These are phyloP conservation scores for Fusarium sp. DNA, from an alignment of 2,329 filamentous ascomycete species.

Conservation along the genomic window DNA sequence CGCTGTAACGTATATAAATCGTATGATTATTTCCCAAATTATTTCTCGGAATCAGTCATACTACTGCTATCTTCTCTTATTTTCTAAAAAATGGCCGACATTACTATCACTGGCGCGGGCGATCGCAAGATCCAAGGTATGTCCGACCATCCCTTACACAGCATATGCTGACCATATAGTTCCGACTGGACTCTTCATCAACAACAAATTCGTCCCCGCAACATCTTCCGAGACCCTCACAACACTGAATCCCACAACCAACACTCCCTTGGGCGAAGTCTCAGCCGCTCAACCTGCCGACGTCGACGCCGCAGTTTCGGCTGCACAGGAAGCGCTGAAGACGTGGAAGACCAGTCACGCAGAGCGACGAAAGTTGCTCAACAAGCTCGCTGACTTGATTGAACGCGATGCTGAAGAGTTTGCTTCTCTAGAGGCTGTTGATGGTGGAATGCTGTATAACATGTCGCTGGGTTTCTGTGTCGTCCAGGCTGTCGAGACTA, in stretches of 20 bases:
- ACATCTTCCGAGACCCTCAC: background rate
- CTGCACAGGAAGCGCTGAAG: conserved; percentile 78
- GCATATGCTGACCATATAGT: background rate
- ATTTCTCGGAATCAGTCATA: background rate
- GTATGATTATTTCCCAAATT: background rate
- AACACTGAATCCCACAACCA: conserved; percentile 13
- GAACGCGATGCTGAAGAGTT: conserved; percentile 78
- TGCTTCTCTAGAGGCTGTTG: conserved; percentile 80
- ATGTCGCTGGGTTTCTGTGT: conserved; percentile 59
- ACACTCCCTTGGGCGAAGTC: background rate
- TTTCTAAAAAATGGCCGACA: background rate
- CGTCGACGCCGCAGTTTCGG: conserved; percentile 77
- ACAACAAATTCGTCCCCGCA: conserved; percentile 18
- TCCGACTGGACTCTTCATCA: conserved; percentile 29
- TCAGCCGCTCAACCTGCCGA: conserved; percentile 55
- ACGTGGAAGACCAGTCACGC: conserved; percentile 51
- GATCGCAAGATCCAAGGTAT: conserved; percentile 16
- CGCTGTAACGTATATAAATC: background rate
- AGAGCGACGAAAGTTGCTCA: conserved; percentile 73
- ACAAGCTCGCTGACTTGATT: conserved; percentile 78
- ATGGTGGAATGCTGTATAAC: conserved; percentile 79
- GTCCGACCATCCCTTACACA: background rate
- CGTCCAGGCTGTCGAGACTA: conserved; percentile 27
- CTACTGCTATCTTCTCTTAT: too few species aligned
- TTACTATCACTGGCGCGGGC: conserved; percentile 8